phyloP scores from a whole-genome alignment of 768 basidiomycete species.

The Neoboletus magnificus region DNA sequence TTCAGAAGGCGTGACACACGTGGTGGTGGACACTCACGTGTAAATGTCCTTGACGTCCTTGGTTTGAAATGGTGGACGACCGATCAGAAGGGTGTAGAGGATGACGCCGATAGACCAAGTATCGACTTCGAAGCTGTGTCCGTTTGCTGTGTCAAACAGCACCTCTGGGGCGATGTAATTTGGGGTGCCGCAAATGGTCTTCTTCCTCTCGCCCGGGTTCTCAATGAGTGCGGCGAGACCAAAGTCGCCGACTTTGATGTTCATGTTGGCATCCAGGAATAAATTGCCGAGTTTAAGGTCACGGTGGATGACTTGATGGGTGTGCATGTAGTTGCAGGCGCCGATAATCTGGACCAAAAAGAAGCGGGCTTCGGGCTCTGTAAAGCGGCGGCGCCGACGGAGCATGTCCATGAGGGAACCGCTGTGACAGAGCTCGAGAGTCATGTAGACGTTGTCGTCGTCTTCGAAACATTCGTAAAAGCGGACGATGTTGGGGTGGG shows the following conservation, averaged over 20 bases:
- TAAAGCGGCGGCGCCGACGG: conserved; percentile 79
- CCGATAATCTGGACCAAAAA: conserved; percentile 94
- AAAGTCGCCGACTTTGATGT: conserved; percentile 96
- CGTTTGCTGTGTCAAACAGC: conserved; percentile 90
- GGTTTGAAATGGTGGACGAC: conserved; percentile 97
- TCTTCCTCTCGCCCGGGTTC: conserved; percentile 94
- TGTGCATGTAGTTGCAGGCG: conserved; percentile 97
- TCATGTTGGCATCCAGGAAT: conserved; percentile 89
- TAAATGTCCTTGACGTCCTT: conserved; percentile 97
- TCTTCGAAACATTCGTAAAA: conserved; percentile 97
- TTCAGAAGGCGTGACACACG: background rate
- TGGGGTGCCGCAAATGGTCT: conserved; percentile 98
- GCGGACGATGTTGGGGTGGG: conserved; percentile 88
- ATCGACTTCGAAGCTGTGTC: conserved; percentile 98
- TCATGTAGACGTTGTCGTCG: conserved; percentile 94
- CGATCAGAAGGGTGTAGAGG: conserved; percentile 89
- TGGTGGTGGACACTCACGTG: conserved; percentile 51
- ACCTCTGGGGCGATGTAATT: conserved; percentile 99
- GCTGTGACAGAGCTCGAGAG: conserved; percentile 85
- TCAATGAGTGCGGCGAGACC: conserved; percentile 96
- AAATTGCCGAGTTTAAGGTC: conserved; percentile 96
- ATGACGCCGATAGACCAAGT: conserved; percentile 98
- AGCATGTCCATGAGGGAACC: conserved; percentile 92
- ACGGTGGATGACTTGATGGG: conserved; percentile 93
- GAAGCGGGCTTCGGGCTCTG: conserved; percentile 89